Evolutionary conservation across 2,329 filamentous ascomycete species (phyloP).

Genomic region (Aureobasidium sp.): DNA sequence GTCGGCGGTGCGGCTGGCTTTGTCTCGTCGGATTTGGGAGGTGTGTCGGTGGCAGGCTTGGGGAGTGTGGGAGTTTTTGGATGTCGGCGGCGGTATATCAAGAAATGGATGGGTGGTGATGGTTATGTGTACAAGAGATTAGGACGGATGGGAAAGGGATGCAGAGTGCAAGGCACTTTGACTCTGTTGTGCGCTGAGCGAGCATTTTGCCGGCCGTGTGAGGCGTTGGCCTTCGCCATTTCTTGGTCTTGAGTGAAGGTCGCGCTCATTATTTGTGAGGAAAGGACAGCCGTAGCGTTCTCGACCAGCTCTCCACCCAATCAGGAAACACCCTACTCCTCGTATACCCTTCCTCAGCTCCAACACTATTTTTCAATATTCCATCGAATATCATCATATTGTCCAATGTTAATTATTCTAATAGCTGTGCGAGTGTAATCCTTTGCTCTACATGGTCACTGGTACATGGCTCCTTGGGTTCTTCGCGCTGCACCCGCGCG

Average conservation of each 20-base stretch:
- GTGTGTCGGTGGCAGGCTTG: background rate
- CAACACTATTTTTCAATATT: background rate
- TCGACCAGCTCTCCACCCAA: background rate
- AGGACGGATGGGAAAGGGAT: background rate
- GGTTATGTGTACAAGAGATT: slow-evolving; percentile 5
- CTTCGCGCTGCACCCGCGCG: slow-evolving; percentile 5
- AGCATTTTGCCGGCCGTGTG: slow-evolving; percentile 13
- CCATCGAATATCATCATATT: background rate
- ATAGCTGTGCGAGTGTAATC: background rate
- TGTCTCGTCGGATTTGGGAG: background rate
- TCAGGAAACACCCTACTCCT: background rate
- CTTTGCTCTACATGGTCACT: background rate
- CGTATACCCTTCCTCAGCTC: background rate
- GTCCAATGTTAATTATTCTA: no score
- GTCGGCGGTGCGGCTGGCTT: slow-evolving; percentile 16
- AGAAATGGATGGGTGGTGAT: slow-evolving; percentile 7
- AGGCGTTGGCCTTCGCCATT: slow-evolving; percentile 7
- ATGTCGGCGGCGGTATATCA: slow-evolving; percentile 18
- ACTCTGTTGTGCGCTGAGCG: slow-evolving; percentile 10
- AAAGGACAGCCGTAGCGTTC: background rate
- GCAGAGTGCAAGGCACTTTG: slow-evolving; percentile 4
- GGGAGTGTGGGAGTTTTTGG: slow-evolving; percentile 17
- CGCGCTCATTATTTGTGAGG: background rate
- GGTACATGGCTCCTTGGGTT: background rate
- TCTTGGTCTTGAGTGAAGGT: slow-evolving; percentile 2